phyloP scores from a whole-genome alignment of 169 alveolate species.

The Plasmodium vivax region DNA sequence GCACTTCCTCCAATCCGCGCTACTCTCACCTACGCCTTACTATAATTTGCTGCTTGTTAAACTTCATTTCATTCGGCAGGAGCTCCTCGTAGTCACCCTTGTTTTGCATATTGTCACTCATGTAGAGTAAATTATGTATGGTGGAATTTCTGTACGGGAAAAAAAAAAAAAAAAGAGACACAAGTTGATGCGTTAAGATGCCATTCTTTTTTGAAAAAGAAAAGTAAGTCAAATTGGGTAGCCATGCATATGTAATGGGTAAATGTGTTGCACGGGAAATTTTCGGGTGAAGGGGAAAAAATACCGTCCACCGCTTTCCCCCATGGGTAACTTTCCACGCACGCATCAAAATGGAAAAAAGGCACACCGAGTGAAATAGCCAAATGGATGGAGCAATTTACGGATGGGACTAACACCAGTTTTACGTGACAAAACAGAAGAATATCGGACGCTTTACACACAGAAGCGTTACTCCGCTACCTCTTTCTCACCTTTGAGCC shows the following conservation, averaged over 20 bases:
- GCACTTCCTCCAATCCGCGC: neutral
- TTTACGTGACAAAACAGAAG: neutral
- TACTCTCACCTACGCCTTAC: conserved; percentile 14
- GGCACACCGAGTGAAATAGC: neutral
- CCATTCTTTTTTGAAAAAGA: neutral
- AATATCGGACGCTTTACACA: neutral
- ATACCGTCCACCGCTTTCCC: neutral
- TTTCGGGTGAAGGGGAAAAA: neutral
- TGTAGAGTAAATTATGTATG: conserved; percentile 42
- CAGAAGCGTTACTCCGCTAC: neutral
- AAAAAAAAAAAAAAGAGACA: neutral
- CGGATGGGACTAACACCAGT: neutral
- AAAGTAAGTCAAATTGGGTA: neutral
- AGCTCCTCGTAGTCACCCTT: conserved; percentile 40
- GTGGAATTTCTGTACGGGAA: conserved; percentile 21
- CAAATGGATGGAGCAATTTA: neutral
- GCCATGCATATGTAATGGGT: neutral
- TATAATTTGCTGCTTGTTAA: conserved; percentile 44
- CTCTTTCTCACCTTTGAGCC: conserved; percentile 49
- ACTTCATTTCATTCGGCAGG: conserved; percentile 20
- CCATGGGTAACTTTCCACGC: neutral
- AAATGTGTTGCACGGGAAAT: neutral
- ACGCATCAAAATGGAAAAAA: neutral
- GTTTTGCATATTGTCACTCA: conserved; percentile 72
- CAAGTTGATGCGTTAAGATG: neutral